Conservation (phyloP, 495 filamentous ascomycete species). For the Penicillium samsonianum region DNA sequence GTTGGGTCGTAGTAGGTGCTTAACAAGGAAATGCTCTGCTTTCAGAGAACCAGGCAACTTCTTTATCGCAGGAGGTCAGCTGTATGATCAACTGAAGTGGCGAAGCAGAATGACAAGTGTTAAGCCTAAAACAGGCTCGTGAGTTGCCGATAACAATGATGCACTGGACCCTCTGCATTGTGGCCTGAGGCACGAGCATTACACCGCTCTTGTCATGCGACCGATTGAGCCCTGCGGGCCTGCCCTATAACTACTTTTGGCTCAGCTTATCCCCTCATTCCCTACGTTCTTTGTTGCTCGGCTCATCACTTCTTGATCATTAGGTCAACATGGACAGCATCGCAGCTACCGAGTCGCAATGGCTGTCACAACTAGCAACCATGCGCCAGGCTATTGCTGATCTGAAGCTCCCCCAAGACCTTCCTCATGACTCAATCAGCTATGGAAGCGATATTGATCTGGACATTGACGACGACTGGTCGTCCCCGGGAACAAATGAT, state of each 20-base stretch:
- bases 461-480: conserved; percentile 62
- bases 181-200: conserved; percentile 4
- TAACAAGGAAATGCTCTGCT: not conserved
- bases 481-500: conserved; percentile 62
- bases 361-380: conserved; percentile 67
- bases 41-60: not conserved
- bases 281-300: not conserved
- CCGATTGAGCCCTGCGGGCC: conserved; percentile 15
- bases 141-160: conserved; percentile 18
- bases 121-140: conserved; percentile 3
- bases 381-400: conserved; percentile 76
- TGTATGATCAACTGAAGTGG: conserved; percentile 3
- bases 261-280: conserved; percentile 7
- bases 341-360: conserved; percentile 57
- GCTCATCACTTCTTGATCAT: not conserved
- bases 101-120: conserved; percentile 11
- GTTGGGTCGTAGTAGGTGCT: not conserved
- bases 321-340: conserved; percentile 32
- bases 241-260: conserved; percentile 19
- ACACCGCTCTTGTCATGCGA: conserved; percentile 19
- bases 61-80: not conserved
- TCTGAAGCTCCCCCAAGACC: conserved; percentile 57
- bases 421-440: conserved; percentile 37
- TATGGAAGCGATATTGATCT: conserved; percentile 62
- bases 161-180: conserved; percentile 11